Base-by-base conservation (phyloP, 2,329 filamentous ascomycete genomes). In the Neofusicoccum sp. region DNA sequence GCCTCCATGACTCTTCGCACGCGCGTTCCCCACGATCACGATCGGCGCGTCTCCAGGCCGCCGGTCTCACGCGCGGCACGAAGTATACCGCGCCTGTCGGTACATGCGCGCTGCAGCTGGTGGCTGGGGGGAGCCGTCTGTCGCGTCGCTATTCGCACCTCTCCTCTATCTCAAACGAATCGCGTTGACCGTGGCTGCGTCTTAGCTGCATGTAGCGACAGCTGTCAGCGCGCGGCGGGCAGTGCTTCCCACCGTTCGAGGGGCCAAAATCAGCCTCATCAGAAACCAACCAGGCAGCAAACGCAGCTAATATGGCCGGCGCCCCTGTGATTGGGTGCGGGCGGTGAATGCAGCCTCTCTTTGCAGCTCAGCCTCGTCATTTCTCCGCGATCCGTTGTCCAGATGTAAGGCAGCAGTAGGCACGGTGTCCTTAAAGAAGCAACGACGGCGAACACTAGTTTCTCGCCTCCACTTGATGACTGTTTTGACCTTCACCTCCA, bases 371-470 rank as follows among this genome's bases (percentile, higher is more conserved):
- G 54, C 41, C 41, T 41, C 54, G 41, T 36, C 37, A 29, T 5
- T 43, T 45, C 41, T 11, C 16, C 31, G 37, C n/a, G 29, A 36
- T 58, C 36, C 22, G 54, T 45, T 45, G 14, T 28, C 9, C 54
- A 36, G 29, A 33, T 33, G 39, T 58, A 44, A 44, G 54, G 39
- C 54, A 58, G 41, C 54, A 58, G 54, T 41, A 47, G 54, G 31
- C 6, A 22, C 54, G 54, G 54, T 58, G 54, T 58, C 41, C 54
- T 58, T 45, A 45, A 58, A 58, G 45, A 41, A 45, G 54, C 31
- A 47, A 11, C 37, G 5, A 28, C 54, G 54, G 41, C 41, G 54
- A 45, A 39, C 6, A 28, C 31, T 34, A 37, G 39, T 45, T 28
- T 16, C 41, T 9, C 54, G 3, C 31, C 28, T 9, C n/a, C 29